phyloP scores from a whole-genome alignment of 768 basidiomycete species.

The Lactarius sp. region DNA sequence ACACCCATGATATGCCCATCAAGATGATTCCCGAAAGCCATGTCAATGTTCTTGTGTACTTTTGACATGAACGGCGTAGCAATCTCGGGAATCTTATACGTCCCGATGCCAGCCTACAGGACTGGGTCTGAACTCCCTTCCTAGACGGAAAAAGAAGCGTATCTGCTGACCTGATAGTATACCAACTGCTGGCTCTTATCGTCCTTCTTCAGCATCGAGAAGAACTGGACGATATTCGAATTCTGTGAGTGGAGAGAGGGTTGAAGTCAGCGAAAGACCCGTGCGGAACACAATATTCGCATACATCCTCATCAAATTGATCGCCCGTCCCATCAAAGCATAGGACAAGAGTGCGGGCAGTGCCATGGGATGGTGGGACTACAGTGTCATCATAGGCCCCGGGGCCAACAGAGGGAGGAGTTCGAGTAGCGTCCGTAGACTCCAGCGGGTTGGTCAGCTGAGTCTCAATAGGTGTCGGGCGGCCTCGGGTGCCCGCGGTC shows the following conservation, averaged over 20 bases:
- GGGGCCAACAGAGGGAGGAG: no score
- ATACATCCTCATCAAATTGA: no score
- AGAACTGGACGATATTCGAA: constrained; percentile 42
- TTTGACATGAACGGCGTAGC: constrained; percentile 54
- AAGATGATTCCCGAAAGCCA: constrained; percentile 57
- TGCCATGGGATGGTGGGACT: no score
- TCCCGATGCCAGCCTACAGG: constrained; percentile 63
- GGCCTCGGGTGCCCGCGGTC: neutral
- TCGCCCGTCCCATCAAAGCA: no score
- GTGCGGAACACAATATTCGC: no score
- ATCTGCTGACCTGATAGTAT: constrained; percentile 59
- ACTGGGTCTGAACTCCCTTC: neutral
- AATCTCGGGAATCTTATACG: constrained; percentile 59
- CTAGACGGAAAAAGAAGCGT: neutral
- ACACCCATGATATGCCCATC: constrained; percentile 67
- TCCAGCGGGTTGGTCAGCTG: neutral
- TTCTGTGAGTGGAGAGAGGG: no score
- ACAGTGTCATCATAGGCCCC: constrained; percentile 14
- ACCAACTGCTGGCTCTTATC: constrained; percentile 57
- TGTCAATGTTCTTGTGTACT: constrained; percentile 51
- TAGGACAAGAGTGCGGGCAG: no score
- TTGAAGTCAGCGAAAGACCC: no score
- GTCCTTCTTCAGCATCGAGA: constrained; percentile 67
- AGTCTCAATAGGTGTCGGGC: neutral
- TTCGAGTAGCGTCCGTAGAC: no score